Evolutionary conservation across 2,329 filamentous ascomycete genomes (phyloP).

Genomic region (Clonostachys chloroleuca): DNA sequence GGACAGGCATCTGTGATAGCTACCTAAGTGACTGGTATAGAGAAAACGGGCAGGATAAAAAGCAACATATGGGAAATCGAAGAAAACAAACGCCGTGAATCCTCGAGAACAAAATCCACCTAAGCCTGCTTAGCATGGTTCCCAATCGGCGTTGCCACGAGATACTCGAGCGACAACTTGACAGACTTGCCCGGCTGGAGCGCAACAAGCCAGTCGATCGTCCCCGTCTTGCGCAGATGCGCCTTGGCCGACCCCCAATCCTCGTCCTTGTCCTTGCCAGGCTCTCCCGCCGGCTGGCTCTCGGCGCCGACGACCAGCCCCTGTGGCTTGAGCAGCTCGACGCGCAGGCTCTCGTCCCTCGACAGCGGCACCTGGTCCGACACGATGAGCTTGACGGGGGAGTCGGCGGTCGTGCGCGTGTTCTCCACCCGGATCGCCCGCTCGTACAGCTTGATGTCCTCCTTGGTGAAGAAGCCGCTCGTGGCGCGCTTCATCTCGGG

Average conservation of each 20-base stretch:
- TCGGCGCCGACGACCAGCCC: conserved; percentile 36
- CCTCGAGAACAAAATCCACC: neutral
- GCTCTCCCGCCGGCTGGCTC: conserved; percentile 25
- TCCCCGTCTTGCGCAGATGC: conserved; percentile 49
- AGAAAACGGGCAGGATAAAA: too few species aligned
- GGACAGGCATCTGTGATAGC: too few species aligned
- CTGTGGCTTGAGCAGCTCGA: conserved; percentile 43
- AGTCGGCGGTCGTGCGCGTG: conserved; percentile 27
- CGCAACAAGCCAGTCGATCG: conserved; percentile 53
- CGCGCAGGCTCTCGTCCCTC: conserved; percentile 51
- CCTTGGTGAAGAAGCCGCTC: conserved; percentile 48
- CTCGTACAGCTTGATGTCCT: conserved; percentile 43
- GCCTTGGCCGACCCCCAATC: conserved; percentile 45
- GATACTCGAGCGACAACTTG: conserved; percentile 57
- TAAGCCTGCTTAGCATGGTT: conserved; percentile 10
- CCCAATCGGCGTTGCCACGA: conserved; percentile 49
- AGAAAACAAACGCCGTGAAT: too few species aligned
- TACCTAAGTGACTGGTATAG: too few species aligned
- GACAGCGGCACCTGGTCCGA: conserved; percentile 59
- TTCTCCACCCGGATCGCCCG: conserved; percentile 47
- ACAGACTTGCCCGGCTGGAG: conserved; percentile 54
- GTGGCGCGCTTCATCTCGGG: conserved; percentile 47
- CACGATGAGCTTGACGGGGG: conserved; percentile 41
- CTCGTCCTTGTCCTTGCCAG: conserved; percentile 19
- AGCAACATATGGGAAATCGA: too few species aligned